These are phyloP conservation scores for Cystobasidium onofrii DNA, from an alignment of 768 basidiomycete genomes.

Conservation along the genomic window DNA sequence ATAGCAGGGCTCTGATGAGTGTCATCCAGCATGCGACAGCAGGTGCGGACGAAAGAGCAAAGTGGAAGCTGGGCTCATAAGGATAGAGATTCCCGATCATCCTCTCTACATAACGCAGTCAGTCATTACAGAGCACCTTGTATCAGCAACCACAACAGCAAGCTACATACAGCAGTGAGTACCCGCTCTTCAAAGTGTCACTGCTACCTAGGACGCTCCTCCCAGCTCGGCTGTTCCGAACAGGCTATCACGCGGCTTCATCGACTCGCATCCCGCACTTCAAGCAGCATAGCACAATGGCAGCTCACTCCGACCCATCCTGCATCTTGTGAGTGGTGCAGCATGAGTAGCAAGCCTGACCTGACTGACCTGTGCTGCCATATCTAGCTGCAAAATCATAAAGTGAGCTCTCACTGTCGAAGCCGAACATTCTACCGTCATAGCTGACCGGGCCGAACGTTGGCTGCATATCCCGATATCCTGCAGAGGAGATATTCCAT, in stretches of 20 bases:
- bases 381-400: slow-evolving; percentile 28
- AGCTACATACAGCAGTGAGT: neutral
- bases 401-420: slow-evolving; percentile 10
- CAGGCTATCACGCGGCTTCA: neutral
- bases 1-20: neutral
- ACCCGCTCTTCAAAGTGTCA: neutral
- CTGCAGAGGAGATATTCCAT: slow-evolving; percentile 71
- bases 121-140: neutral
- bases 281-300: neutral
- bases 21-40: neutral
- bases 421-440: neutral
- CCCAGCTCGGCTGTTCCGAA: neutral
- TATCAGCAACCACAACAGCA: neutral
- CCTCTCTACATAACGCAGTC: neutral
- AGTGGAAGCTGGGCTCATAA: neutral
- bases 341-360: neutral
- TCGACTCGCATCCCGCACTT: neutral
- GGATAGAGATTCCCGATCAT: neutral
- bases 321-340: slow-evolving; percentile 26
- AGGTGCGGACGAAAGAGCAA: neutral
- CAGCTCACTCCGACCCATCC: slow-evolving; percentile 20
- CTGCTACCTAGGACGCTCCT: neutral
- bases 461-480: slow-evolving; percentile 80
- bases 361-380: neutral
- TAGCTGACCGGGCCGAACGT: slow-evolving; percentile 52